Evolutionary conservation across 192 early-diverging fungal species (phyloP), one percentile per base, ranked within the genome.

Genomic region (Spizellomyces sp.): DNA sequence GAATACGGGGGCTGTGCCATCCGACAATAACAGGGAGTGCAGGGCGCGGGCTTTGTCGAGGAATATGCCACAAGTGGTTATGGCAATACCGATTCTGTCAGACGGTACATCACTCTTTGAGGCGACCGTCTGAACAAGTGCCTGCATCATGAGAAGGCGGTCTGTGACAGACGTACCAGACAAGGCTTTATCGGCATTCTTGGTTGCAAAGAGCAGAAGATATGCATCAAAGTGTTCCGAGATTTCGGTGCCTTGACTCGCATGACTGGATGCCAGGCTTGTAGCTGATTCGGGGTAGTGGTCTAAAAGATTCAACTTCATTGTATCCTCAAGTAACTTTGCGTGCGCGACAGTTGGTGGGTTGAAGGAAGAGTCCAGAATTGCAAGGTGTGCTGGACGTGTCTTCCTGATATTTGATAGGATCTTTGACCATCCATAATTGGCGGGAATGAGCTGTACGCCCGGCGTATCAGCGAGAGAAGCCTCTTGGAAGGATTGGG

Each of bases 131-230:
- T 56, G n/a, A 19, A 22, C 54, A 56, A 56, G 54, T 19, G 54
- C 54, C n/a, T 56, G 5, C 54, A 56, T 56, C 54, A 56, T 56
- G n/a, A 19, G 54, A n/a, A 56, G n/a, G 54, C 54, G 54, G 54
- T 56, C 54, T 4, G n/a, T 22, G n/a, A 56, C 54, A 6, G 54
- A 19, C 22, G 54, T 22, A 6, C 54, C 54, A n/a, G 54, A 19
- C n/a, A 56, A 22, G 22, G 54, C n/a, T 56, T 56, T 56, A 22
- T 56, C 54, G n/a, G 54, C n/a, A 7, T 56, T 56, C n/a, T 56
- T 56, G n/a, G 22, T 56, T n/a, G 54, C 54, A 56, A 56, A 56
- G 5, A 56, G n/a, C n/a, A 56, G 7, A 6, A 56, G 7, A 56
- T n/a, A 56, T 56, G 54, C 54, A 22, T 56, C 54, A 56, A 6